phyloP scores from a whole-genome alignment of 1,139 yeast genomes.

The Candida glucosophila region DNA sequence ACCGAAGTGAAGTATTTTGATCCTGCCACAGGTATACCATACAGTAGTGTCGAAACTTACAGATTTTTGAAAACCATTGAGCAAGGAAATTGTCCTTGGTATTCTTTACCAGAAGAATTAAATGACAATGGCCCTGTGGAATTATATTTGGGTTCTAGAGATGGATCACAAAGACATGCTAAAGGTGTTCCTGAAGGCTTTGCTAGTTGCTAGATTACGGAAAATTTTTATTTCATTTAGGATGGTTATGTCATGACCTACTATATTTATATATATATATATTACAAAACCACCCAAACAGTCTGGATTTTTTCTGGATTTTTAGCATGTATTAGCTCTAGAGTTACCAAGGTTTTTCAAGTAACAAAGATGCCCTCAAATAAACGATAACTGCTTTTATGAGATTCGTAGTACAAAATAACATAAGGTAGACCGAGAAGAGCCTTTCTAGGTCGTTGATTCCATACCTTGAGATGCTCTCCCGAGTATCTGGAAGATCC shows the following conservation, averaged over 20 bases:
- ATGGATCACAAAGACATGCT: constrained; percentile 51
- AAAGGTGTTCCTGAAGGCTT: constrained; percentile 88
- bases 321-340: constrained; percentile 1
- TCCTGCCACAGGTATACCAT: constrained; percentile 81
- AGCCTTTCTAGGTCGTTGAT: too few relatives aligned
- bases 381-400: too few relatives aligned
- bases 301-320: too few relatives aligned
- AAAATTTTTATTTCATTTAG: too few relatives aligned
- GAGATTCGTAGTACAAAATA: too few relatives aligned
- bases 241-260: too few relatives aligned
- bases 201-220: constrained; percentile 12
- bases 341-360: background rate
- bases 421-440: too few relatives aligned
- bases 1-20: constrained; percentile 77
- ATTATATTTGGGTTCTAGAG: constrained; percentile 48
- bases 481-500: too few relatives aligned
- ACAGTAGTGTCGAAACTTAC: constrained; percentile 73
- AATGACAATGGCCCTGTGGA: constrained; percentile 57
- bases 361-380: too few relatives aligned
- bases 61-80: constrained; percentile 61
- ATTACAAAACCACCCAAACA: constrained; percentile 2
- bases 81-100: constrained; percentile 65
- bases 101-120: constrained; percentile 28
- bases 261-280: constrained; percentile 2
- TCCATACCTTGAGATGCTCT: too few relatives aligned